Base-by-base conservation (phyloP, 352 stramenopile species). In the Globisporangium cystogenes region DNA sequence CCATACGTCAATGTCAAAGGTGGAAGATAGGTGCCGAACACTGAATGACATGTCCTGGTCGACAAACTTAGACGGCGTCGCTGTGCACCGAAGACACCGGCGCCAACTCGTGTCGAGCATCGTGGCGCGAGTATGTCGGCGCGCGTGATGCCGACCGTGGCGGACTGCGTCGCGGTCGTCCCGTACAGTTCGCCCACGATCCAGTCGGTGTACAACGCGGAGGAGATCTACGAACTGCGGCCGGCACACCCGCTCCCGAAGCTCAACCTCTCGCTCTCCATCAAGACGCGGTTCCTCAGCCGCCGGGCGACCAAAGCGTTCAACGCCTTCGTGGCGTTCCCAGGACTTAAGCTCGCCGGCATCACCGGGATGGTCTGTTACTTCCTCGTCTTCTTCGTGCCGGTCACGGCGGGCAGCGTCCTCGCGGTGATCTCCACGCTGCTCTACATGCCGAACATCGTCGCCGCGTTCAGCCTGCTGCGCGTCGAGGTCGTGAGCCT, bases 241-340 rank as follows among this genome's bases (percentile, higher is more conserved):
- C 52, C 57, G 5, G 47, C 57, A 1, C 21, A 59, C 12, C 26
- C 33, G 8, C 43, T 68, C 15, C 61, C 51, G 21, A 24, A 12
- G 16, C 26, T 68, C 29, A 45, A 68, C 27, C 12, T 65, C 23
- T 53, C 51, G 3, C 35, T 58, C 2, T 60, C 61, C 1, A 14
- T 62, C 5, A 33, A 58, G 23, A 57, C 52, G n/a, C 51, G 60
- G 21, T 55, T 65, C 35, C 54, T 64, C 33, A 50, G 33, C 3
- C 33, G 21, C n/a, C 2, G 6, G 6, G 40, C 20, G 0, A 6
- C 43, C 8, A n/a, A 23, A 12, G 15, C 37, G 15, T 44, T 55
- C 8, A 45, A 54, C 15, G 3, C 15, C 21, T 60, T 60, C 33
- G 21, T 60, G 39, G 21, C 15, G 64, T 86, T 57, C 21, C 49